Conservation (phyloP, 306 rosid genomes). For the Oemleria cerasiformis region DNA sequence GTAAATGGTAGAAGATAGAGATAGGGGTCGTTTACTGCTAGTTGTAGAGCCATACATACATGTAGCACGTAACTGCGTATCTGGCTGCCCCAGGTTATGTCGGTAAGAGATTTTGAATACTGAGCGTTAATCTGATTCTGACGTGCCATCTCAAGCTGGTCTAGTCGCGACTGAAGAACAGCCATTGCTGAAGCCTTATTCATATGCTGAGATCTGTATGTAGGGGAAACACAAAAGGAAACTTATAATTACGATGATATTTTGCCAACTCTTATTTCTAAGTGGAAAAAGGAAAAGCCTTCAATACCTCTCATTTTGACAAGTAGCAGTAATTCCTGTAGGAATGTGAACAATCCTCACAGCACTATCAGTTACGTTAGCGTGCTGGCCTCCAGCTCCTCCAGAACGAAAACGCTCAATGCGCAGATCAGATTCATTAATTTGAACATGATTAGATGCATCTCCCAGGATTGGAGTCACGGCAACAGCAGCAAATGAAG, state of each 20-base stretch:
- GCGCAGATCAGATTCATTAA: slow-evolving; percentile 89
- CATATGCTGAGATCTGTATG: slow-evolving; percentile 81
- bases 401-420: slow-evolving; percentile 89
- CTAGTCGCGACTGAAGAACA: slow-evolving; percentile 84
- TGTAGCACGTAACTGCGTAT: slow-evolving; percentile 93
- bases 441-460: slow-evolving; percentile 64
- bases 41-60: slow-evolving; percentile 40
- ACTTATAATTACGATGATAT: slow-evolving; percentile 8
- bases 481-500: slow-evolving; percentile 97
- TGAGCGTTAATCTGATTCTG: slow-evolving; percentile 81
- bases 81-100: slow-evolving; percentile 96
- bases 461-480: slow-evolving; percentile 86
- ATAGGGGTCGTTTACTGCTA: slow-evolving; percentile 4
- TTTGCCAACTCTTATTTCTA: not conserved
- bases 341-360: slow-evolving; percentile 89
- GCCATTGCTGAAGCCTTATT: slow-evolving; percentile 96
- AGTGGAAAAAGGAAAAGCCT: not conserved
- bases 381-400: slow-evolving; percentile 97
- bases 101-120: slow-evolving; percentile 89
- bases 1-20: slow-evolving; percentile 2
- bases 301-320: slow-evolving; percentile 89
- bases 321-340: slow-evolving; percentile 84
- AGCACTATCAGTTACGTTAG: slow-evolving; percentile 90
- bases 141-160: slow-evolving; percentile 87
- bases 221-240: not conserved